A percentile compares a stretch with the other conserved stretches of the same genome.
Conservation (phyloP, 2,329 filamentous ascomycete genomes). For the Ophiostoma pallidulum region DNA sequence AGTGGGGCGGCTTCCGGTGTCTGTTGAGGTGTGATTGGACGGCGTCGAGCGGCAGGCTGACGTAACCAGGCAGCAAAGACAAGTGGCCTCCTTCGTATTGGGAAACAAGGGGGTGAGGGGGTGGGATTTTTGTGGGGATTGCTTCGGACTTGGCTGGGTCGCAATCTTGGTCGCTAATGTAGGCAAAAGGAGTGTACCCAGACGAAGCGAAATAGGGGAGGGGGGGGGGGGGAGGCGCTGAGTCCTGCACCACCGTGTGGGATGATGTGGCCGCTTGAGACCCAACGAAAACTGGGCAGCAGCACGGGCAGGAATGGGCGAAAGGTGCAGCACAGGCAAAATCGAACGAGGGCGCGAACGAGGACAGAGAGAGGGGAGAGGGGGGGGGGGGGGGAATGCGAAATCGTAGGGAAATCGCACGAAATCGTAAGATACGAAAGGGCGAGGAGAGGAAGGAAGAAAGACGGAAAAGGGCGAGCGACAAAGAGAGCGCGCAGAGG, state of each 20-base stretch:
- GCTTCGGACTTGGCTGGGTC: constrained; percentile 7
- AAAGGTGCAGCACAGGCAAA: constrained; percentile 7
- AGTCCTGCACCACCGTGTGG: constrained; percentile 9
- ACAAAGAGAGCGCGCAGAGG: neutral
- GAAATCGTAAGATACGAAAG: constrained; percentile 6
- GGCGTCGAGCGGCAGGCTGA: constrained; percentile 14
- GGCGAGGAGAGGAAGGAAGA: neutral
- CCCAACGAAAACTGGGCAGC: constrained; percentile 18
- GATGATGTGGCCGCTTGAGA: constrained; percentile 25
- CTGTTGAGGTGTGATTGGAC: constrained; percentile 17
- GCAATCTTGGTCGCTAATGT: constrained; percentile 11
- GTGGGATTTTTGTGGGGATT: constrained; percentile 10
- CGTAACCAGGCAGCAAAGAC: constrained; percentile 15
- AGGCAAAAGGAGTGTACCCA: constrained; percentile 7
- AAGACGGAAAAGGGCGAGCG: neutral
- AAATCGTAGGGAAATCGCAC: constrained; percentile 2
- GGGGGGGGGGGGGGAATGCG: neutral
- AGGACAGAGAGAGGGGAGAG: neutral
- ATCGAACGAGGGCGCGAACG: neutral
- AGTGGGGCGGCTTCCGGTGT: constrained; percentile 3
- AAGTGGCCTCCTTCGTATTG: constrained; percentile 6
- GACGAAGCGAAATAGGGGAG: constrained; percentile 1
- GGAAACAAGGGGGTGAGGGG: constrained; percentile 1
- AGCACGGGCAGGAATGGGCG: constrained; percentile 1
- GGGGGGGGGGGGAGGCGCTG: constrained; percentile 5